Conservation (phyloP, 306 rosid genomes). For the Quercus alba region DNA sequence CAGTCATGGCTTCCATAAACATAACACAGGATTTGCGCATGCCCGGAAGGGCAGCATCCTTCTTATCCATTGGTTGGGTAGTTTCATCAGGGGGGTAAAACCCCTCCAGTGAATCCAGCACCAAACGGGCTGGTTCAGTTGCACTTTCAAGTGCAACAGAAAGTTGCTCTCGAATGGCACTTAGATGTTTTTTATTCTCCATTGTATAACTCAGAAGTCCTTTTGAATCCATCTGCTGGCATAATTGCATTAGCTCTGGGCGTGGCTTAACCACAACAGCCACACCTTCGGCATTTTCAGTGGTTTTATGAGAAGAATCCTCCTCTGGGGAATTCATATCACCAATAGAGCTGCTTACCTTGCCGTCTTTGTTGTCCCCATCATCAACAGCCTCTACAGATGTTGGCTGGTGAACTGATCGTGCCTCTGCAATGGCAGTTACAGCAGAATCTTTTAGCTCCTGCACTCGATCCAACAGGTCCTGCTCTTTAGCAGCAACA, state of each 20-base stretch:
- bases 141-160: conserved; percentile 71
- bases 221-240: conserved; percentile 70
- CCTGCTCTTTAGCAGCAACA: conserved; percentile 69
- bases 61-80: conserved; percentile 48
- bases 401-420: conserved; percentile 37
- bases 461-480: conserved; percentile 67
- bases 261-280: conserved; percentile 57
- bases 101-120: conserved; percentile 83
- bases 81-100: conserved; percentile 70
- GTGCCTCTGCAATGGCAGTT: conserved; percentile 58
- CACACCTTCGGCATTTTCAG: conserved; percentile 52
- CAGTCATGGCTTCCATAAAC: conserved; percentile 67
- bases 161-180: conserved; percentile 54
- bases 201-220: conserved; percentile 61
- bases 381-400: conserved; percentile 39
- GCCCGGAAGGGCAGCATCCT: conserved; percentile 69
- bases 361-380: conserved; percentile 45
- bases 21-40: conserved; percentile 59
- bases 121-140: conserved; percentile 57
- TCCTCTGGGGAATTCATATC: conserved; percentile 54
- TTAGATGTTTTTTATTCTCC: conserved; percentile 46
- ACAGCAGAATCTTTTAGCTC: conserved; percentile 76
- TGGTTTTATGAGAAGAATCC: conserved; percentile 49
- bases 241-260: conserved; percentile 55
- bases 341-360: conserved; percentile 72